These are phyloP conservation scores for Termitomyces sp. DNA, from an alignment of 768 basidiomycete species.

Conservation along the genomic window DNA sequence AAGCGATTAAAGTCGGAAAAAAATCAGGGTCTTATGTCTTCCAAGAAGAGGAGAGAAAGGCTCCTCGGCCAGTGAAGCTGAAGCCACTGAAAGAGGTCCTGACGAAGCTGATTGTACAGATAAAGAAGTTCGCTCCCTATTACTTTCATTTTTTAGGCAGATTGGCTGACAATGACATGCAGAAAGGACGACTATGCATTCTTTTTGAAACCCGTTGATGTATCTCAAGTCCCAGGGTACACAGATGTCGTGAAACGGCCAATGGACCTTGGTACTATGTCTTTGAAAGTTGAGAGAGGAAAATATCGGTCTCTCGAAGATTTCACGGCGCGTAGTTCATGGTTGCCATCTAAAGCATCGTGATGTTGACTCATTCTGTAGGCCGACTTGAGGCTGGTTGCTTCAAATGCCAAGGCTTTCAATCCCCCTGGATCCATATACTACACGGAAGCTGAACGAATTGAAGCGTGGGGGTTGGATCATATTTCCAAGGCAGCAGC, in stretches of 20 bases:
- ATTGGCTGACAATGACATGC: constrained; percentile 8
- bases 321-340: constrained; percentile 52
- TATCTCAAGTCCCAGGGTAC: constrained; percentile 53
- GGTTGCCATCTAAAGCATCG: background rate
- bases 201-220: constrained; percentile 66
- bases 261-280: constrained; percentile 92
- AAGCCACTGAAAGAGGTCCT: constrained; percentile 79
- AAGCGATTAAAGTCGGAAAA: constrained; percentile 49
- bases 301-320: constrained; percentile 79
- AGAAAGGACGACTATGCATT: constrained; percentile 88
- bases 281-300: constrained; percentile 67
- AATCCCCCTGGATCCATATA: constrained; percentile 74
- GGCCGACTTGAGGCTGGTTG: constrained; percentile 70
- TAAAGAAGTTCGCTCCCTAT: constrained; percentile 57
- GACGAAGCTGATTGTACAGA: constrained; percentile 56
- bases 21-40: constrained; percentile 27
- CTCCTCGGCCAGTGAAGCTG: constrained; percentile 58
- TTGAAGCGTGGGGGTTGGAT: constrained; percentile 67
- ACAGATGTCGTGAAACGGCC: constrained; percentile 69
- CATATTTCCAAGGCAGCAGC: constrained; percentile 66
- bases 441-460: constrained; percentile 63
- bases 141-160: background rate
- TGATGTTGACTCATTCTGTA: constrained; percentile 18
- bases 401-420: constrained; percentile 67
- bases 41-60: constrained; percentile 34